Evolutionary conservation across 495 filamentous ascomycete species (phyloP).

Genomic region (Penicillium silybi): DNA sequence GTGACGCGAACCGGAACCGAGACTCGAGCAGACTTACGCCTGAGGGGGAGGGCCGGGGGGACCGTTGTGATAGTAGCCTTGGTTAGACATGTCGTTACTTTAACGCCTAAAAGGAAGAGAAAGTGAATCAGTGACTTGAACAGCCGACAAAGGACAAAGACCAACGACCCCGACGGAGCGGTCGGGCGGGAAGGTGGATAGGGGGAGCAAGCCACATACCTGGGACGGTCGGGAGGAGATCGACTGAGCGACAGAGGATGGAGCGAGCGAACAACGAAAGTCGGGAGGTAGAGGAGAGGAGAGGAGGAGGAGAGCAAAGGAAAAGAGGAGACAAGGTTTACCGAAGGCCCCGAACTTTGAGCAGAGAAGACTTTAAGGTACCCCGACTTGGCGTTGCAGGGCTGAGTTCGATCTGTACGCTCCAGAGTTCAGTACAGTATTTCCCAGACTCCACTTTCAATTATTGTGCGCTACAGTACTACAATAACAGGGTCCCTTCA

Average conservation of each 20-base stretch:
- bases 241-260: slow-evolving; percentile 8
- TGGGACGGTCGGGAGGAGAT: slow-evolving; percentile 3
- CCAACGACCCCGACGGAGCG: not conserved
- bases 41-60: slow-evolving; percentile 19
- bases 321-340: slow-evolving; percentile 23
- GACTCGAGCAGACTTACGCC: slow-evolving; percentile 9
- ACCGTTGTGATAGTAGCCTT: slow-evolving; percentile 40
- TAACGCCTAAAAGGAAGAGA: slow-evolving; percentile 1
- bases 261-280: not conserved
- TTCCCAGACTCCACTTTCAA: no score
- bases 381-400: not conserved
- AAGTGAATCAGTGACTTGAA: slow-evolving; percentile 6
- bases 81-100: slow-evolving; percentile 38
- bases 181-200: not conserved
- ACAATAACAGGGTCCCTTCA: no score
- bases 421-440: not conserved
- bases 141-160: not conserved
- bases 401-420: not conserved
- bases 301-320: slow-evolving; percentile 8
- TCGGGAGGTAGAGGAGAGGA: slow-evolving; percentile 2
- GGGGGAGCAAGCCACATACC: slow-evolving; percentile 7
- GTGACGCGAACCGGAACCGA: not conserved
- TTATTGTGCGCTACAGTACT: no score
- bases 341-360: slow-evolving; percentile 6
- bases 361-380: not conserved